These are phyloP conservation scores for Pythium aquatile DNA, from an alignment of 352 stramenopile genomes.

Conservation along the genomic window DNA sequence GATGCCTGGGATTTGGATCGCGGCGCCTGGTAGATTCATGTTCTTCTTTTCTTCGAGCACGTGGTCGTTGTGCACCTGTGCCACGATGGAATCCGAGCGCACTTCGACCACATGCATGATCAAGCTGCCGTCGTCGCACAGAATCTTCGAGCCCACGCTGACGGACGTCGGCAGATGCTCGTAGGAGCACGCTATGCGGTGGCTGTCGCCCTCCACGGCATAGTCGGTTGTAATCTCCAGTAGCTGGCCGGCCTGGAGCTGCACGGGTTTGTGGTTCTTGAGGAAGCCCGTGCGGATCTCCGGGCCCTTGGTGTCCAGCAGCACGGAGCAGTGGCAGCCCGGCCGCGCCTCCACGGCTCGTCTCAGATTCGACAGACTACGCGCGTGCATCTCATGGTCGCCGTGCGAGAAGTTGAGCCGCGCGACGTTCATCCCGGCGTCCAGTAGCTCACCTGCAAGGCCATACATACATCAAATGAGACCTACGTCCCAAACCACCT, in stretches of 20 bases:
- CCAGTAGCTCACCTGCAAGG: conserved; percentile 53
- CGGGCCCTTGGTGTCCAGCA: conserved; percentile 97
- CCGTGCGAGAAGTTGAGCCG: conserved; percentile 99
- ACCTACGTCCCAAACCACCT: neutral
- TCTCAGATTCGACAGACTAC: conserved; percentile 89
- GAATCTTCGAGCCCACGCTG: conserved; percentile 90
- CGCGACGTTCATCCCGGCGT: conserved; percentile 96
- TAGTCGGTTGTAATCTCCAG: conserved; percentile 93
- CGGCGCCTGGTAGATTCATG: conserved; percentile 94
- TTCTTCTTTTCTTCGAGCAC: conserved; percentile 96
- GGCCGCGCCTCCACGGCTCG: conserved; percentile 65
- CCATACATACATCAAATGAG: neutral
- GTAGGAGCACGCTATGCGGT: conserved; percentile 94
- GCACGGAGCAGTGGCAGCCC: conserved; percentile 85
- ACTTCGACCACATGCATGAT: conserved; percentile 91
- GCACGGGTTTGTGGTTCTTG: conserved; percentile 63
- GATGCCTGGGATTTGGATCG: conserved; percentile 91
- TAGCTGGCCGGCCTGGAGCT: conserved; percentile 71
- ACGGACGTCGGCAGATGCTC: conserved; percentile 91
- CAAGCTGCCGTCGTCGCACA: conserved; percentile 95
- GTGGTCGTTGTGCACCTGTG: conserved; percentile 83
- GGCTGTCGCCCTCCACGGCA: conserved; percentile 64
- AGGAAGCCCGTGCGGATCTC: conserved; percentile 94
- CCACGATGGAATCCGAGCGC: conserved; percentile 67
- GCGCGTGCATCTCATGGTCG: conserved; percentile 92